Base-by-base conservation (phyloP, 2,329 filamentous ascomycete genomes). In the Hymenoscyphus fraxineus region DNA sequence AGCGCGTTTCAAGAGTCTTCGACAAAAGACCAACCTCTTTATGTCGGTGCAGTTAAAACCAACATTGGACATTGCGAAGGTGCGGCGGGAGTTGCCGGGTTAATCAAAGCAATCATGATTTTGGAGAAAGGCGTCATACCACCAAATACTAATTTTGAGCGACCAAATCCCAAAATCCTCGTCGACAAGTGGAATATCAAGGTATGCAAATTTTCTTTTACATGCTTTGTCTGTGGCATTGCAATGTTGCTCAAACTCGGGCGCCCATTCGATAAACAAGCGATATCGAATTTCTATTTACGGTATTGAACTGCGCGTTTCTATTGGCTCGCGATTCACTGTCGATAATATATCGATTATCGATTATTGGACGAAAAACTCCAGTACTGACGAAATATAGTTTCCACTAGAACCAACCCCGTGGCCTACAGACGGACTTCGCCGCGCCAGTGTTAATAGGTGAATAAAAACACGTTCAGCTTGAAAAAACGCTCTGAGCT, bases 81-180 rank as follows among this genome's bases (percentile, higher is more conserved):
- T 9, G 76, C 73, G 6, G 73, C 70, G 58, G 77, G 77, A 16
- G 63, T 79, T 41, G 73, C 75, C 6, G 72, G 69, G 0, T 62
- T 78, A 1, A 78, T 80, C 59, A 80, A 80, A 66, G 68, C 74
- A 2, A 70, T 75, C 0, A 61, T 80, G 60, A 73, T 77, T 66
- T 65, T 81, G 2, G 78, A 80, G 66, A 75, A 76, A 54, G 76
- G 76, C 0, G 71, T 78, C 7, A 76, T 80, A 31, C 74, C 76
- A 12, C 77, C 79, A 4, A 80, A 78, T 64, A 71, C 69, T 44
- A 76, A 78, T 51, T 80, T 79, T 47, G 70, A 75, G 22, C 75
- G 67, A 16, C 66, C 72, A 1, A 81, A 80, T 56, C 68, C 73
- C 0, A 63, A 40, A 3, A 75, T 78, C 19, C 40, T 54, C 12